Conservation (phyloP, 2,329 filamentous ascomycete species). For the Seiridium cupressi region DNA sequence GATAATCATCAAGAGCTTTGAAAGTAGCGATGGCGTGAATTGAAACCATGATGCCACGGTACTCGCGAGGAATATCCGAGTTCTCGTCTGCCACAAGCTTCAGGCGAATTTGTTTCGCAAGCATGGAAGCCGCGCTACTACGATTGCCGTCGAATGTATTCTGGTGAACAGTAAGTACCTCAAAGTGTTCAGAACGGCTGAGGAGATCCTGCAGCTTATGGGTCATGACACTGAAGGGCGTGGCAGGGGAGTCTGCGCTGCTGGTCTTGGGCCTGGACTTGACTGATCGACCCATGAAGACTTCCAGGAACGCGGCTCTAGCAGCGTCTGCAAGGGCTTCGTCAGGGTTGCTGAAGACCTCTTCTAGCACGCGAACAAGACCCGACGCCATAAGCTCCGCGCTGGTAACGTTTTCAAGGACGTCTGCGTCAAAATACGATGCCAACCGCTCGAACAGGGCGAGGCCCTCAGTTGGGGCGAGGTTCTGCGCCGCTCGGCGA, state of each 20-base stretch:
- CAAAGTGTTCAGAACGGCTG: slow-evolving; percentile 96
- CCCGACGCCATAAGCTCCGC: slow-evolving; percentile 90
- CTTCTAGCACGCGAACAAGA: slow-evolving; percentile 79
- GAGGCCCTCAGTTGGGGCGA: slow-evolving; percentile 51
- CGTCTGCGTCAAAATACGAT: slow-evolving; percentile 82
- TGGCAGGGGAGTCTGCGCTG: slow-evolving; percentile 67
- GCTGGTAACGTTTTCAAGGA: slow-evolving; percentile 90
- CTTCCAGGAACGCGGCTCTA: slow-evolving; percentile 80
- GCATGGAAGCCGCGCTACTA: slow-evolving; percentile 90
- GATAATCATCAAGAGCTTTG: slow-evolving; percentile 93
- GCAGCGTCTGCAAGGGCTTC: slow-evolving; percentile 62
- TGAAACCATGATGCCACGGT: slow-evolving; percentile 94
- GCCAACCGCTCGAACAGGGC: slow-evolving; percentile 74
- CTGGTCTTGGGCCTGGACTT: slow-evolving; percentile 64
- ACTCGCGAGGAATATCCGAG: slow-evolving; percentile 82
- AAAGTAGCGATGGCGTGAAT: slow-evolving; percentile 98
- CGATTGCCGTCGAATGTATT: slow-evolving; percentile 88
- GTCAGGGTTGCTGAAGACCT: slow-evolving; percentile 74
- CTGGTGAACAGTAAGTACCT: slow-evolving; percentile 92
- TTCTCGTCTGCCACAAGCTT: slow-evolving; percentile 87
- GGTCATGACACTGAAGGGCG: slow-evolving; percentile 85
- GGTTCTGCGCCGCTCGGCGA: slow-evolving; percentile 44
- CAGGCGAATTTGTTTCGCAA: slow-evolving; percentile 90
- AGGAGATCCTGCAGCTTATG: slow-evolving; percentile 94
- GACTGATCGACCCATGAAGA: slow-evolving; percentile 81